Evolutionary conservation across 345 rosid species (phyloP).

Genomic region (Barbarea vulgaris): DNA sequence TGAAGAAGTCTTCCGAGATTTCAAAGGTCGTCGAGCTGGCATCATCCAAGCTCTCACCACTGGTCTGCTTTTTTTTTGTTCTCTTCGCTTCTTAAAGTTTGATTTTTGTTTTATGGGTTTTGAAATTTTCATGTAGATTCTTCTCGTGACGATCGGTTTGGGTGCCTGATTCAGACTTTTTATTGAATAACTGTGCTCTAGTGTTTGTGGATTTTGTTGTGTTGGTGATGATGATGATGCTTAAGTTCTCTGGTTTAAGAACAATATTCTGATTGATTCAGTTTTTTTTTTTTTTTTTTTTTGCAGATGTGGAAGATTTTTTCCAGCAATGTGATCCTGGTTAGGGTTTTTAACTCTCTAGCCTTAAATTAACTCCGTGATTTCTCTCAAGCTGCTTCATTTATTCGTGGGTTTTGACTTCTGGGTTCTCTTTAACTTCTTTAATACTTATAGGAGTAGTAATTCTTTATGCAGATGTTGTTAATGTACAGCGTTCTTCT

Average conservation of each 20-base stretch:
- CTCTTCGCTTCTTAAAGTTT: not conserved
- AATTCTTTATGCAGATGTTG: not conserved
- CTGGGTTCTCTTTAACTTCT: not conserved
- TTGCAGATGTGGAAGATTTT: slow-evolving; percentile 71
- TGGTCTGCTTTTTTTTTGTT: slow-evolving; percentile 48
- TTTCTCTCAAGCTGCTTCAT: slow-evolving; percentile 2
- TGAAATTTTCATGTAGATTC: not conserved
- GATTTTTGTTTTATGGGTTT: not conserved
- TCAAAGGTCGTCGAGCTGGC: slow-evolving; percentile 78
- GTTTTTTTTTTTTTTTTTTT: not conserved
- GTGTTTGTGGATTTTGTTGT: not conserved
- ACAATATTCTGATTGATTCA: slow-evolving; percentile 6
- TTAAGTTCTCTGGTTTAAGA: not conserved
- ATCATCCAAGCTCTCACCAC: slow-evolving; percentile 72
- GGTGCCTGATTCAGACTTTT: not conserved
- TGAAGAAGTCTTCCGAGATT: slow-evolving; percentile 78
- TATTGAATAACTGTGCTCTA: not conserved
- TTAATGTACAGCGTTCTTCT: not conserved
- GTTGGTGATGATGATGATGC: not conserved
- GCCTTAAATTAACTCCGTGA: not conserved
- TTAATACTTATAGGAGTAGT: not conserved
- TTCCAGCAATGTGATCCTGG: slow-evolving; percentile 85
- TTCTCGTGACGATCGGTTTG: not conserved
- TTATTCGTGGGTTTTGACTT: not conserved
- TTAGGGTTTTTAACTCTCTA: slow-evolving; percentile 42